phyloP scores from a whole-genome alignment of 768 basidiomycete genomes.

The Artomyces pyxidatus region DNA sequence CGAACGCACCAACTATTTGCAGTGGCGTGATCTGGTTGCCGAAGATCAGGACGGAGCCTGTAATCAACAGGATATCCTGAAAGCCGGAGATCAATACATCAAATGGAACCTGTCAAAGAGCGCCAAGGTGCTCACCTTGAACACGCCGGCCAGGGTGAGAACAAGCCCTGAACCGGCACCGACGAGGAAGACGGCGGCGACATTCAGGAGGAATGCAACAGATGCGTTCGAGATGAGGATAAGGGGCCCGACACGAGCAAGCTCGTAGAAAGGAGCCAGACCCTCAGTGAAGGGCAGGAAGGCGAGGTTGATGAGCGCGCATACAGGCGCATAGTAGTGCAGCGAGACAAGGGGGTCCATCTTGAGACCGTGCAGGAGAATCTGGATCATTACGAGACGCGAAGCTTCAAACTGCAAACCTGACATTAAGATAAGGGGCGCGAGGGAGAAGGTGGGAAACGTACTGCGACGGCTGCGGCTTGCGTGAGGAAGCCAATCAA shows the following conservation, averaged over 20 bases:
- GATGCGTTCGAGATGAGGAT: conserved; percentile 78
- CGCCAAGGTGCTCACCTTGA: conserved; percentile 50
- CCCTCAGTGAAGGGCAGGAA: conserved; percentile 93
- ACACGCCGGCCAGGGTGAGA: conserved; percentile 88
- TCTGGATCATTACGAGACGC: conserved; percentile 93
- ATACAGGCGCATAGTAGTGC: conserved; percentile 95
- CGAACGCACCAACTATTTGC: conserved; percentile 72
- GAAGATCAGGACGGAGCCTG: conserved; percentile 83
- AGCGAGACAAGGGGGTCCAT: conserved; percentile 96
- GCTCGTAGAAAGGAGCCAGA: conserved; percentile 71
- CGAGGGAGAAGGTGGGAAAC: conserved; percentile 24
- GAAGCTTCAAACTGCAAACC: conserved; percentile 75
- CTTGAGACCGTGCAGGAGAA: conserved; percentile 89
- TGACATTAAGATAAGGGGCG: background rate
- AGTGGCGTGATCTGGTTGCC: conserved; percentile 71
- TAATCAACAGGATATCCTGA: conserved; percentile 90
- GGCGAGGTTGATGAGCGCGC: conserved; percentile 79
- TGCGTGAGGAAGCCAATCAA: conserved; percentile 83
- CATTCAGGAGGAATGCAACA: conserved; percentile 83
- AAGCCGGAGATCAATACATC: background rate
- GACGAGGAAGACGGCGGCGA: conserved; percentile 92
- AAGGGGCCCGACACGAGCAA: conserved; percentile 41
- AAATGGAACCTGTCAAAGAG: background rate
- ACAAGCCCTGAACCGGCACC: conserved; percentile 82
- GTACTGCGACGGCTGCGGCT: conserved; percentile 73